These are phyloP conservation scores for Botryotinia globosa DNA, from an alignment of 2,329 filamentous ascomycete genomes.

Conservation along the genomic window DNA sequence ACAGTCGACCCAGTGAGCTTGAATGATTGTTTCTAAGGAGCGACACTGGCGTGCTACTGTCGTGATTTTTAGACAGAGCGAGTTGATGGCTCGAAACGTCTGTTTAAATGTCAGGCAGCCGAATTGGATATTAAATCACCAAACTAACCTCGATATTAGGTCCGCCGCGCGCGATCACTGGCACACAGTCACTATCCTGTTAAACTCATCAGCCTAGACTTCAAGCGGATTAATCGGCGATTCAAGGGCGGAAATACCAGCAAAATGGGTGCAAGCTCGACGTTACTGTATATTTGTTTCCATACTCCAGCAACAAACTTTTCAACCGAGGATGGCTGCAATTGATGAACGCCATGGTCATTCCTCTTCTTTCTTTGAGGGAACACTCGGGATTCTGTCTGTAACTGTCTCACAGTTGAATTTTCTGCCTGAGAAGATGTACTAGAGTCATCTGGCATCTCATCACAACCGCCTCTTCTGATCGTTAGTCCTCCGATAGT, in stretches of 20 bases:
- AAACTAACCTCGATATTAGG: neutral
- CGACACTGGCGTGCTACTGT: neutral
- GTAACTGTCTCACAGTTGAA: neutral
- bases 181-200: neutral
- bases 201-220: neutral
- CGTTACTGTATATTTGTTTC: neutral
- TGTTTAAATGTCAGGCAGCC: neutral
- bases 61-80: neutral
- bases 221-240: neutral
- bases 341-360: neutral
- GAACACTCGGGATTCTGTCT: neutral
- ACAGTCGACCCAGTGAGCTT: neutral
- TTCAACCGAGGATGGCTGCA: neutral
- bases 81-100: neutral
- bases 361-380: neutral
- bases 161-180: neutral
- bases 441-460: neutral
- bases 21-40: neutral
- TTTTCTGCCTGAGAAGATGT: neutral
- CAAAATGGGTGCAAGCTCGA: neutral
- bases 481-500: neutral
- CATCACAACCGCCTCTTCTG: neutral
- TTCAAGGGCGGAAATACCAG: neutral
- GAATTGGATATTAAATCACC: neutral
- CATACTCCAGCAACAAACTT: neutral